phyloP scores from a whole-genome alignment of 108 stramenopile genomes.

The Skeletonema grethae region DNA sequence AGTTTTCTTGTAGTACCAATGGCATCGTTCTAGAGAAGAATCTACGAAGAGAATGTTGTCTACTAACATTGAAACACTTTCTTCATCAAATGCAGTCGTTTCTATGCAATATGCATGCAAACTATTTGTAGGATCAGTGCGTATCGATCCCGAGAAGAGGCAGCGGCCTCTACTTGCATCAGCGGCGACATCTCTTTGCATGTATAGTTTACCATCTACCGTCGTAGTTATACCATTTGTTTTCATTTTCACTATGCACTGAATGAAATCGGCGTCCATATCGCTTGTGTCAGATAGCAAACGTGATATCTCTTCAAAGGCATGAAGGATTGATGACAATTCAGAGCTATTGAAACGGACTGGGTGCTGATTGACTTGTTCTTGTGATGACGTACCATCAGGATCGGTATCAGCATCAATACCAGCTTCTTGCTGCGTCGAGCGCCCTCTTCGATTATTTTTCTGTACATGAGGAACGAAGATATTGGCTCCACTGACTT shows the following conservation, averaged over 20 bases:
- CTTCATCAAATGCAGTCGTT: slow-evolving; percentile 7
- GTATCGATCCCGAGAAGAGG: background rate
- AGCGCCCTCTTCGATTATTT: slow-evolving; percentile 2
- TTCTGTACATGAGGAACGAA: slow-evolving; percentile 23
- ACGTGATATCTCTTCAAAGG: slow-evolving; percentile 28
- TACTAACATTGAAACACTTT: slow-evolving; percentile 13
- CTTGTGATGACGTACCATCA: background rate
- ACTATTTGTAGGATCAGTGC: background rate
- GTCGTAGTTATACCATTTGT: background rate
- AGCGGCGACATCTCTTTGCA: background rate
- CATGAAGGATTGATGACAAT: slow-evolving; percentile 19
- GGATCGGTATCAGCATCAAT: background rate
- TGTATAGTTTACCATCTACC: background rate
- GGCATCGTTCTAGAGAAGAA: slow-evolving; percentile 17
- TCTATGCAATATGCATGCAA: slow-evolving; percentile 14
- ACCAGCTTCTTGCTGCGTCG: background rate
- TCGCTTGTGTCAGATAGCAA: slow-evolving; percentile 18
- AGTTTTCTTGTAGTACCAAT: slow-evolving; percentile 16
- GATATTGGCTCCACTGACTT: slow-evolving; percentile 24
- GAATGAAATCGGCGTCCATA: slow-evolving; percentile 8
- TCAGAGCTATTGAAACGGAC: slow-evolving; percentile 29
- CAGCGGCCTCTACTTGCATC: background rate
- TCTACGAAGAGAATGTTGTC: slow-evolving; percentile 28
- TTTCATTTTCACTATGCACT: slow-evolving; percentile 29
- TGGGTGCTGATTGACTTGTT: slow-evolving; percentile 21